Percentiles rank a stretch among this genome's conserved stretches.
These are phyloP conservation scores for Jacaranda mimosifolia DNA, from an alignment of 257 asterid species.

Conservation along the genomic window DNA sequence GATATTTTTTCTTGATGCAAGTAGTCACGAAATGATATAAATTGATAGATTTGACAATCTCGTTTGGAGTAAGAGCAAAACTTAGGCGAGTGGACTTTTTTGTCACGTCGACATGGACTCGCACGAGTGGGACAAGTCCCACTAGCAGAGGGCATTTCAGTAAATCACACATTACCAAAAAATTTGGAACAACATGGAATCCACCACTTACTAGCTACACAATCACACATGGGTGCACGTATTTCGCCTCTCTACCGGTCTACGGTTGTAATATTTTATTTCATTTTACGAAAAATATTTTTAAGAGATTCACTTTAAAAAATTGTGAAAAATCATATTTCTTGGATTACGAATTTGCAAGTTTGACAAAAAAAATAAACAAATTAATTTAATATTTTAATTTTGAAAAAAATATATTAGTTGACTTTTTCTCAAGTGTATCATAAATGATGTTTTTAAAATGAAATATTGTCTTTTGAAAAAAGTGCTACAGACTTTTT, in stretches of 20 bases:
- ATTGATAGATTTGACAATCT: neutral
- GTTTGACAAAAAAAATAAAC: too few species aligned
- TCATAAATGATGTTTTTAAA: too few species aligned
- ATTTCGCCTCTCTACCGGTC: constrained; percentile 12
- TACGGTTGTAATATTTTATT: neutral
- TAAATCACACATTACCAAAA: neutral
- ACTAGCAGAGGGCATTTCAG: constrained; percentile 12
- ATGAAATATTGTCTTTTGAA: too few species aligned
- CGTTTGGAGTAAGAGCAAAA: constrained; percentile 18
- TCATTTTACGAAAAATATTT: too few species aligned
- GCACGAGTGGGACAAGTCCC: neutral
- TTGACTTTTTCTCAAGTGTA: too few species aligned
- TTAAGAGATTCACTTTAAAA: too few species aligned
- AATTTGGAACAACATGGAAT: constrained; percentile 24
- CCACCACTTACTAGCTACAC: constrained; percentile 21
- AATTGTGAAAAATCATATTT: too few species aligned
- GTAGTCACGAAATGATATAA: neutral
- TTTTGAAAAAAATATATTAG: too few species aligned
- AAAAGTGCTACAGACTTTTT: too few species aligned
- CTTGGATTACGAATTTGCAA: too few species aligned
- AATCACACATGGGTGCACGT: constrained; percentile 25
- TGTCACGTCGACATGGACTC: neutral
- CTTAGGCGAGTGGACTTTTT: constrained; percentile 15
- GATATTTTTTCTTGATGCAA: neutral
- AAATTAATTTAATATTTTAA: too few species aligned